These are phyloP conservation scores for Kazachstania martiniae DNA, from an alignment of 805 yeast species.

Conservation along the genomic window DNA sequence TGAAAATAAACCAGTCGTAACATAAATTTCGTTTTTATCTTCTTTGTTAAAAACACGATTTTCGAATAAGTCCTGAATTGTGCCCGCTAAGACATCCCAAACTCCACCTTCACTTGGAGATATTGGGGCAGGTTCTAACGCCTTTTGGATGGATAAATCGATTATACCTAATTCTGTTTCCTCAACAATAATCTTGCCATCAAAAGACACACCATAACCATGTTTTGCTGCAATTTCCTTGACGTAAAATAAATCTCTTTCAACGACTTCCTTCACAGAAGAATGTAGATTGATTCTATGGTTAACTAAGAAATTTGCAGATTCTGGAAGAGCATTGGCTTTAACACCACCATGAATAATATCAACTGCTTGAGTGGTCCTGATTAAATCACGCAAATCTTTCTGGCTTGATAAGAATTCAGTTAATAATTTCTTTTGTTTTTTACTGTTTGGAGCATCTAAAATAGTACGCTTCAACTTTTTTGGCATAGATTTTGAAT, in stretches of 20 bases:
- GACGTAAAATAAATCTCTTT: constrained; percentile 30
- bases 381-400: constrained; percentile 31
- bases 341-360: constrained; percentile 64
- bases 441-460: constrained; percentile 24
- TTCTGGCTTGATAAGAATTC: constrained; percentile 10
- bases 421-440: constrained; percentile 29
- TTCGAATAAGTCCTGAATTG: constrained; percentile 43
- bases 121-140: constrained; percentile 32
- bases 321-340: constrained; percentile 68
- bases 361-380: constrained; percentile 61
- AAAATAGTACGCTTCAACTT: constrained; percentile 19
- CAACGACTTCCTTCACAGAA: constrained; percentile 32
- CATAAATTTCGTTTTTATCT: constrained; percentile 15
- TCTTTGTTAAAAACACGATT: constrained; percentile 32
- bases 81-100: constrained; percentile 39
- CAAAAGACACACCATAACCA: constrained; percentile 34
- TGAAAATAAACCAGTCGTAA: constrained; percentile 41
- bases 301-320: constrained; percentile 42
- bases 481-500: constrained; percentile 23
- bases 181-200: constrained; percentile 15
- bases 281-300: constrained; percentile 56
- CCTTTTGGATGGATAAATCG: constrained; percentile 11
- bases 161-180: constrained; percentile 25
- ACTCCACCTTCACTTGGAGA: constrained; percentile 29
- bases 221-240: constrained; percentile 35